Base-by-base conservation (phyloP, 176 grass and related monocot genomes). In the Triticum turgidum region DNA sequence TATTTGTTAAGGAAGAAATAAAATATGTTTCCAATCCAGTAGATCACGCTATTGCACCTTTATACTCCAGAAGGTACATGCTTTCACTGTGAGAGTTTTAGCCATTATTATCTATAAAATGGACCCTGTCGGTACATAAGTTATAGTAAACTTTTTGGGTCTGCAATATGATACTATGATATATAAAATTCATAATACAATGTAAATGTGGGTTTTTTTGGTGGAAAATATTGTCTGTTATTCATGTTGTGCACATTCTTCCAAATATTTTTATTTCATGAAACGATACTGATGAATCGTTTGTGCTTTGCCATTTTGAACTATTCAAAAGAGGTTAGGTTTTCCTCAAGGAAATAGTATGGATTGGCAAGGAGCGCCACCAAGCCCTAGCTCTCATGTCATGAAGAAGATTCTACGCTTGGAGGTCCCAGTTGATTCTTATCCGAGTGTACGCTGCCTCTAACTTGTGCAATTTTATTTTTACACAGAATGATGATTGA, bases 371-470 rank as follows among this genome's bases (percentile, higher is more conserved):
- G 95, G 95, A 86, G 95, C 91, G 45, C 91, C 93, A 77, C 82
- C 95, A 84, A 95, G 95, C 68, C 92, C 95, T 84, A 93, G 89
- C 73, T 97, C 92, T 41, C 90, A 94, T 74, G 67, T 90, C n/a
- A 73, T 91, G 37, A 97, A 97, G 80, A 97, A 97, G 79, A 95
- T 97, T 91, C 82, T 97, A 76, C 95, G 91, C 77, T 85, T 97
- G 82, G 92, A 97, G 72, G 91, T 97, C 86, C 95, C 95, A 79
- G 87, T 94, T 87, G 92, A 95, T 81, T 86, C 95, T 70, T 97
- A 88, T 82, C 92, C 92, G 5, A 97, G 92, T 90, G 95, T 97
- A 90, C 65, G 86, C 67, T 15, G 62, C 51, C 54, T 77, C 52
- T 56, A 82, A 65, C 52, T 82, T 77, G 29, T 52, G 71, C 24